Conservation (phyloP, 116 monocot genomes). For the Thalassia testudinum region DNA sequence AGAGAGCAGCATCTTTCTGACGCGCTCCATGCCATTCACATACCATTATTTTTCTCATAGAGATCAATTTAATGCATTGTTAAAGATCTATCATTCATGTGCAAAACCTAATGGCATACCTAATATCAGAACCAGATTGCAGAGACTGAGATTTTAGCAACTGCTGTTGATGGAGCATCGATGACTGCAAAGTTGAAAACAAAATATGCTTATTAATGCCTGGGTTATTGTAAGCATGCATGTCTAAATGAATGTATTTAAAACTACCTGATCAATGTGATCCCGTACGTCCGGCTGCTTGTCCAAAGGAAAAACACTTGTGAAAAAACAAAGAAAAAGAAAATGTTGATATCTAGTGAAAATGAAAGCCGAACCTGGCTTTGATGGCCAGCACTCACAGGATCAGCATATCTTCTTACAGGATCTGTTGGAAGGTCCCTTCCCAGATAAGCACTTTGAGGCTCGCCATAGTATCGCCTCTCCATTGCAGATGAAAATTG, state of each 20-base stretch:
- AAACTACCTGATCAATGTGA: slow-evolving; percentile 47
- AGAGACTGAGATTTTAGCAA: slow-evolving; percentile 52
- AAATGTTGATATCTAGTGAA: no score
- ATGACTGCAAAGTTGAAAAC: slow-evolving; percentile 16
- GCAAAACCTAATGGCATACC: slow-evolving; percentile 27
- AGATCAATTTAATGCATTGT: no score
- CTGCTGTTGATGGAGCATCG: slow-evolving; percentile 80
- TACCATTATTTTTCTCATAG: no score
- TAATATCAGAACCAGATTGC: slow-evolving; percentile 56
- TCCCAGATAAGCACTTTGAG: slow-evolving; percentile 36
- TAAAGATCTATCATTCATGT: no score
- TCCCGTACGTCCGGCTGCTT: slow-evolving; percentile 50
- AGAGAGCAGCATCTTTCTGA: no score
- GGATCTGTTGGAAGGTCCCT: slow-evolving; percentile 57
- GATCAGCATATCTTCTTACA: slow-evolving; percentile 54
- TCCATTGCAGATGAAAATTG: slow-evolving; percentile 43
- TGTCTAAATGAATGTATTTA: slow-evolving; percentile 1
- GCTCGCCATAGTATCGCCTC: slow-evolving; percentile 59
- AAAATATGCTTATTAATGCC: background rate
- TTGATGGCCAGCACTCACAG: slow-evolving; percentile 30
- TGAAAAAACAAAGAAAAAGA: no score
- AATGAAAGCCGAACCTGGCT: slow-evolving; percentile 29
- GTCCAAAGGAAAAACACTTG: background rate
- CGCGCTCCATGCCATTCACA: no score
- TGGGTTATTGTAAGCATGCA: background rate